Conservation (phyloP, 345 rosid genomes). For the Camelina laxa region DNA sequence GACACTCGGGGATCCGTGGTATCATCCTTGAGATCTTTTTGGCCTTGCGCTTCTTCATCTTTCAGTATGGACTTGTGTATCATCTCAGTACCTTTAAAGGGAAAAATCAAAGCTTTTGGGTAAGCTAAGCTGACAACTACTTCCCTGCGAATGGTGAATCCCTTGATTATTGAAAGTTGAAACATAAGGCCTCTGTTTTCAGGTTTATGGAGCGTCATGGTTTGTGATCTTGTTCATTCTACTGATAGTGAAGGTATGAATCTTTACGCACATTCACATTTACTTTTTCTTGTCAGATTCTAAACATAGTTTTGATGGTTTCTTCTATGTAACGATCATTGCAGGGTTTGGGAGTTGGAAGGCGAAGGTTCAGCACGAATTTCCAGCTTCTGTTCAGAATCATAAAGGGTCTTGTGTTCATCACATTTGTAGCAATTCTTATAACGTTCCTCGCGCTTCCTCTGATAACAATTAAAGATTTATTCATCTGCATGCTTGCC, state of each 20-base stretch:
- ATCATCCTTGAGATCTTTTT: conserved; percentile 53
- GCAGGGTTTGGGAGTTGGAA: conserved; percentile 73
- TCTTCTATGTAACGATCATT: background rate
- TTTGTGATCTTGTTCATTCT: conserved; percentile 37
- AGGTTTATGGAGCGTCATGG: conserved; percentile 52
- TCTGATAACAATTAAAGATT: conserved; percentile 70
- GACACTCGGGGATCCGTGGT: conserved; percentile 56
- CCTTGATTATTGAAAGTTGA: background rate
- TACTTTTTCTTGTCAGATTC: background rate
- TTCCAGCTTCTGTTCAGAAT: conserved; percentile 79
- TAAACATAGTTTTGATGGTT: background rate
- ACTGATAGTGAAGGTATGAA: conserved; percentile 49
- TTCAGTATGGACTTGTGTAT: conserved; percentile 68
- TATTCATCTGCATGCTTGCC: conserved; percentile 75
- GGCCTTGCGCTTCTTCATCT: conserved; percentile 62
- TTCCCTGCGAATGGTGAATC: conserved; percentile 1
- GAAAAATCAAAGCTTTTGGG: conserved; percentile 54
- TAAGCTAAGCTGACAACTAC: conserved; percentile 37
- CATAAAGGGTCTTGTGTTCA: conserved; percentile 73
- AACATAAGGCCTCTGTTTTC: conserved; percentile 26
- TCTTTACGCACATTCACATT: background rate
- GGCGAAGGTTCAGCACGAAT: conserved; percentile 67
- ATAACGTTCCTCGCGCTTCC: conserved; percentile 66
- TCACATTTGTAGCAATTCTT: conserved; percentile 57
- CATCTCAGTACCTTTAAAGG: conserved; percentile 52